Base-by-base conservation (phyloP, 225 moss, liverwort and hornwort species). In the Pseudisothecium myosuroides region DNA sequence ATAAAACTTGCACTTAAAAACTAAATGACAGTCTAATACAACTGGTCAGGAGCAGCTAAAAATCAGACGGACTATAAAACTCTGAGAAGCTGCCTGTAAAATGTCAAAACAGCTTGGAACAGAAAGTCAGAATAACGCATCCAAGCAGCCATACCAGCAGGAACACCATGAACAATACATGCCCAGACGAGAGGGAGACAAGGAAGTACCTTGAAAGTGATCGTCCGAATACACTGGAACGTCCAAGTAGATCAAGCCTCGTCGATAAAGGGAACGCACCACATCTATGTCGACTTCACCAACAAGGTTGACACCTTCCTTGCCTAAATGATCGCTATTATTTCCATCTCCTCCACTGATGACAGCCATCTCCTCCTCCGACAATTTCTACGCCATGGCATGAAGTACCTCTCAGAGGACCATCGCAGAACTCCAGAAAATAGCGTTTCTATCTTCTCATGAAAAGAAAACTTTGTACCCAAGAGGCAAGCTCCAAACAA, bases 181-280 rank as follows among this genome's bases (percentile, higher is more conserved):
- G 68, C 80, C 39, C 71, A 50, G 81, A 86, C 84, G 43, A 82
- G 74, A 82, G 43, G 43, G 66, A 74, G 84, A 62, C 32, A 61
- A 75, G 50, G 60, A 89, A 83, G 76, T 31, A 97, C 98, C 98
- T 96, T 97, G 99, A 92, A 99, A 99, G 87, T 97, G 99, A 89
- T 99, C 99, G 91, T 99, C 99, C 19, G 97, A 96, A 90, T 95
- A 96, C 76, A 99, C 97, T 89, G 99, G 99, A 82, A 99, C 97
- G 73, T 99, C 99, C 91, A 99, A 93, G 85, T 95, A 96, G 79
- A 97, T 88, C 83, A 99, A 92, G 76, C 97, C 97, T 90, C 96
- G 94, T 83, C 97, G 95, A 93, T 96, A 96, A 88, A 99, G 96
- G 71, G 90, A 92, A 86, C 96, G 96, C 85, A 97, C 93, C 90